Conservation (phyloP, 108 stramenopile genomes). For the Fragilariopsis cylindrus region DNA sequence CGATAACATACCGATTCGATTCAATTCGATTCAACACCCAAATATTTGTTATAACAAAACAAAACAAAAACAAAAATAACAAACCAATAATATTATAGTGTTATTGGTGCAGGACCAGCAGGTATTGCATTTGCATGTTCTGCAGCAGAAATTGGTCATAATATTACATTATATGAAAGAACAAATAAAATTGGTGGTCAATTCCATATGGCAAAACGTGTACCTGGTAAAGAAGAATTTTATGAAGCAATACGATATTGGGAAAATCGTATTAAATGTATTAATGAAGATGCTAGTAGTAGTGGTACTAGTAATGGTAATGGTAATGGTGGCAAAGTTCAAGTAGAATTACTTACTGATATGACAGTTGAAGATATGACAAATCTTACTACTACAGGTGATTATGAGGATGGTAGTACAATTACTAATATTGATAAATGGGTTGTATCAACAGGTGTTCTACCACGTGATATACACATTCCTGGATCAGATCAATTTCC, state of each 20-base stretch:
- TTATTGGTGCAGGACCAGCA: conserved; percentile 97
- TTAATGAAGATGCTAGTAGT: conserved; percentile 33
- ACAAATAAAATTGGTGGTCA: conserved; percentile 86
- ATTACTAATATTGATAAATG: conserved; percentile 66
- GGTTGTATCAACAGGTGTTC: conserved; percentile 94
- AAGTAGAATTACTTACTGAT: conserved; percentile 50
- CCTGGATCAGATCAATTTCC: conserved; percentile 69
- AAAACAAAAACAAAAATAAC: too few species aligned
- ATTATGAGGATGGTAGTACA: conserved; percentile 8
- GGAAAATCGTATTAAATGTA: conserved; percentile 49
- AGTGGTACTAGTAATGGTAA: conserved; percentile 22
- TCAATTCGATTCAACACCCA: too few species aligned
- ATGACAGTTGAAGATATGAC: conserved; percentile 63
- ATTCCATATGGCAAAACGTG: conserved; percentile 96
- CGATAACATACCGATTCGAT: too few species aligned
- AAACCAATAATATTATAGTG: conserved; percentile 20
- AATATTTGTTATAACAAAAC: too few species aligned
- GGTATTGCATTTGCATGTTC: conserved; percentile 90
- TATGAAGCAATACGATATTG: conserved; percentile 97
- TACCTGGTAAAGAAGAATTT: conserved; percentile 99
- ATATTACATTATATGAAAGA: conserved; percentile 89
- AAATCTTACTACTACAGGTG: conserved; percentile 2
- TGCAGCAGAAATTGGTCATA: conserved; percentile 86
- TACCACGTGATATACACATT: conserved; percentile 82
- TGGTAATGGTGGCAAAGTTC: conserved; percentile 6